Evolutionary conservation across 208 protist species (phyloP).

Genomic region (Porcisia hertigi): DNA sequence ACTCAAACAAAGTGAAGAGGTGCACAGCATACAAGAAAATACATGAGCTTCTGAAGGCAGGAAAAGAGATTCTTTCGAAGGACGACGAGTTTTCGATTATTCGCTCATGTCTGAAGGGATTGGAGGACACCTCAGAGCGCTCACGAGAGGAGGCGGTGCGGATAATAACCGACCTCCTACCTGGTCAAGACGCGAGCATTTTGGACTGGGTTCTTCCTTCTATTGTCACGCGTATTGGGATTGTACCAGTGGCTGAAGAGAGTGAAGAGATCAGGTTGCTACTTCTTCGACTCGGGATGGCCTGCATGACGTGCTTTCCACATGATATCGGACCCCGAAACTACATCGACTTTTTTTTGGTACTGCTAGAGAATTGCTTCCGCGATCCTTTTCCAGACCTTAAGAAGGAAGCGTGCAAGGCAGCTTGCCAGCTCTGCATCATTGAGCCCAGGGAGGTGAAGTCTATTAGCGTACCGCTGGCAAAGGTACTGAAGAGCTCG

Average conservation of each 20-base stretch:
- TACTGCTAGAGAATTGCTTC: constrained; percentile 86
- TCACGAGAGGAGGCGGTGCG: constrained; percentile 76
- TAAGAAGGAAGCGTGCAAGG: constrained; percentile 84
- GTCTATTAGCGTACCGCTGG: constrained; percentile 59
- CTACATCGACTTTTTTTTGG: constrained; percentile 90
- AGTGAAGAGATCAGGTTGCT: constrained; percentile 84
- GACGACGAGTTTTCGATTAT: constrained; percentile 63
- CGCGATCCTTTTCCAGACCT: constrained; percentile 78
- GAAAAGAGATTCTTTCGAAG: constrained; percentile 10
- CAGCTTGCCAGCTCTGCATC: constrained; percentile 61
- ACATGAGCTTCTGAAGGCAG: constrained; percentile 32
- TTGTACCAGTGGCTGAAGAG: constrained; percentile 69
- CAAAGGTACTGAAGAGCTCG: constrained; percentile 63
- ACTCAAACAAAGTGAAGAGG: constrained; percentile 66
- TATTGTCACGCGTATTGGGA: constrained; percentile 81
- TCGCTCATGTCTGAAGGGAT: constrained; percentile 62
- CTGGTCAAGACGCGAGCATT: constrained; percentile 47
- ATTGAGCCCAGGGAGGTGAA: constrained; percentile 79
- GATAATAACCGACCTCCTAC: constrained; percentile 46
- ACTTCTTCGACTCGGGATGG: constrained; percentile 54
- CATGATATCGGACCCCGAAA: constrained; percentile 86
- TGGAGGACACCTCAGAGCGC: constrained; percentile 79
- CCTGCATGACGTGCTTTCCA: constrained; percentile 84
- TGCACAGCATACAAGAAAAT: constrained; percentile 67
- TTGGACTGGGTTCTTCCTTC: constrained; percentile 91